Evolutionary conservation across 768 basidiomycete species (phyloP), one percentile per base, ranked within the genome.

Genomic region (Mycena polygramma): DNA sequence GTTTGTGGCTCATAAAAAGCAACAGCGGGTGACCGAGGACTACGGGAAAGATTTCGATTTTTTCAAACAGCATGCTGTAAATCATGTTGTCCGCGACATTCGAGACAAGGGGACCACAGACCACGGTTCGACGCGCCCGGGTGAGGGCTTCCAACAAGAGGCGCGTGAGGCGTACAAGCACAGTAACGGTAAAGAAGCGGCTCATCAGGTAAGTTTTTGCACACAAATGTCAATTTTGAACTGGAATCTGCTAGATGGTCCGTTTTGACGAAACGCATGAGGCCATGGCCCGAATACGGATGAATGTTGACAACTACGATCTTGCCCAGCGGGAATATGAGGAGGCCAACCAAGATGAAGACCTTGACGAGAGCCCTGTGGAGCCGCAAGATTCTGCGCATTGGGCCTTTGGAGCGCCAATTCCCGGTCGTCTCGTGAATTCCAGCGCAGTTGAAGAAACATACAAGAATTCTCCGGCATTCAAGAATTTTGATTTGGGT

Each of bases 221-320:
- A 10, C 41, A 41, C 2, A 41, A 41, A 41, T 10, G 9, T 15
- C 15, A 10, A 41, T 5, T 41, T 4, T 15, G 11, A 14, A 7
- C 54, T 49, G n/a, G 41, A 35, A 30, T 45, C n/a, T 48, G 10
- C 1, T 36, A 67, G 71, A 64, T 69, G 62, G 48, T 24, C 24
- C 57, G 61, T n/a, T 49, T 68, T 26, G 70, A 72, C 51, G 60
- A 72, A 37, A 72, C 58, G 37, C 64, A 65, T 35, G 57, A 71
- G 45, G 66, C 59, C 9, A 58, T 74, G 14, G 73, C 73, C n/a
- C 57, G 57, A 4, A 75, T 75, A 14, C 67, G 65, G 19, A 71
- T 74, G 58, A 26, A 45, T 15, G 54, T 75, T 30, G 45, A 74
- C 39, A 57, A 58, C 20, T 41, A 60, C 36, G 70, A 75, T 39